phyloP scores from a whole-genome alignment of 1,139 yeast species.

The Wickerhamomyces sp. region DNA sequence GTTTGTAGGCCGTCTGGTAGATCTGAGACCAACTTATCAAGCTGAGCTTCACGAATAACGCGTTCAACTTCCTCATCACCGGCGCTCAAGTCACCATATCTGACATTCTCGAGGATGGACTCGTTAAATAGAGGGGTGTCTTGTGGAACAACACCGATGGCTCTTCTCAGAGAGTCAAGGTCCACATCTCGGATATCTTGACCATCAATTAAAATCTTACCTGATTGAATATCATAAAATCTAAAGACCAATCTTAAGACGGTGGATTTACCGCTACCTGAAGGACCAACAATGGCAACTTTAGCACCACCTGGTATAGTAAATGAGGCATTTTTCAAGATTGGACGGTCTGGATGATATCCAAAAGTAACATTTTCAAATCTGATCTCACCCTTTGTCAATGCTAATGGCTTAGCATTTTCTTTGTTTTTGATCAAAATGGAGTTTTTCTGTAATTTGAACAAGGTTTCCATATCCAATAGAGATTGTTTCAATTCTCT shows the following conservation, averaged over 20 bases:
- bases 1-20: constrained; percentile 84
- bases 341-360: constrained; percentile 83
- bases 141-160: constrained; percentile 94
- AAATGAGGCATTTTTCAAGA: constrained; percentile 74
- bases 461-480: constrained; percentile 88
- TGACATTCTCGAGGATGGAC: constrained; percentile 77
- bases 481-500: constrained; percentile 90
- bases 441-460: constrained; percentile 73
- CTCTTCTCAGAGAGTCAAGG: constrained; percentile 65
- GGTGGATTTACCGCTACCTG: constrained; percentile 95
- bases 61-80: constrained; percentile 62
- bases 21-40: constrained; percentile 56
- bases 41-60: constrained; percentile 66
- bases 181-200: constrained; percentile 79
- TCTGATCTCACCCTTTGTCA: constrained; percentile 61
- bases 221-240: constrained; percentile 78
- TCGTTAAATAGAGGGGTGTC: constrained; percentile 96
- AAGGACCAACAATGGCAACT: constrained; percentile 92
- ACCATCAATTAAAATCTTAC: constrained; percentile 81
- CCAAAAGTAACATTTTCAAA: constrained; percentile 95
- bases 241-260: constrained; percentile 78
- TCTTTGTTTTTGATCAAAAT: constrained; percentile 59
- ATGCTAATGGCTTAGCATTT: constrained; percentile 52
- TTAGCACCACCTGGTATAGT: constrained; percentile 87
- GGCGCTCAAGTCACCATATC: constrained; percentile 80